Evolutionary conservation across 352 stramenopile species (phyloP), one percentile per base, ranked within the genome.

Genomic region (Globisporangium abappressorium): DNA sequence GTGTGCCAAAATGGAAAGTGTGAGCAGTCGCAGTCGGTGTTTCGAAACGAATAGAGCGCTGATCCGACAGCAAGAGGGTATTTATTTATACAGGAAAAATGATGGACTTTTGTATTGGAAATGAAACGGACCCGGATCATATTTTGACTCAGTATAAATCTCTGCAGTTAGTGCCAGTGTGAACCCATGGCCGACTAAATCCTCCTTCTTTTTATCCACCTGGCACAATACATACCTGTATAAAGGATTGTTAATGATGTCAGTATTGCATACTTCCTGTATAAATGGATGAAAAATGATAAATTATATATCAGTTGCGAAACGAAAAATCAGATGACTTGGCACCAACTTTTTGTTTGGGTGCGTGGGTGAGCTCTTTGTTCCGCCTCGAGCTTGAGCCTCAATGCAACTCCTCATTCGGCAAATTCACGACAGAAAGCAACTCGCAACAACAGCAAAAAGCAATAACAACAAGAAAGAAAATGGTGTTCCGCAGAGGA

Each of bases 401-500:
- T n/a, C 6, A 38, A 38, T 38, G 38, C 58, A 64, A 24, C 60
- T 47, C 20, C 30, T 49, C 56, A 62, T 62, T 62, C 49, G 55
- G 22, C 26, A 58, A 68, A 34, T 62, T 51, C 62, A 18, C 33
- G 51, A 59, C 60, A 28, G 47, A 58, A 68, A 60, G 36, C 30
- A 22, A 49, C n/a, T 67, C 41, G 18, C 28, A 49, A 18, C 33
- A 61, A 30, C n/a, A 46, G 34, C n/a, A 36, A 38, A 20, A 26
- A 36, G 54, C 28, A 5, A 46, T 14, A 33, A 28, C 24, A 43
- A 3, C n/a, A 41, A 59, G 14, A 12, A 28, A 15, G 14, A 64
- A 33, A 14, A 85, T 85, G 76, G 62, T 85, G 36, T 51, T 85
- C 30, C 72, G 77, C 73, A 69, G 74, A 70, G 53, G 53, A 30